Evolutionary conservation across 2,329 filamentous ascomycete genomes (phyloP).

Genomic region (Pyrenophora graminea): DNA sequence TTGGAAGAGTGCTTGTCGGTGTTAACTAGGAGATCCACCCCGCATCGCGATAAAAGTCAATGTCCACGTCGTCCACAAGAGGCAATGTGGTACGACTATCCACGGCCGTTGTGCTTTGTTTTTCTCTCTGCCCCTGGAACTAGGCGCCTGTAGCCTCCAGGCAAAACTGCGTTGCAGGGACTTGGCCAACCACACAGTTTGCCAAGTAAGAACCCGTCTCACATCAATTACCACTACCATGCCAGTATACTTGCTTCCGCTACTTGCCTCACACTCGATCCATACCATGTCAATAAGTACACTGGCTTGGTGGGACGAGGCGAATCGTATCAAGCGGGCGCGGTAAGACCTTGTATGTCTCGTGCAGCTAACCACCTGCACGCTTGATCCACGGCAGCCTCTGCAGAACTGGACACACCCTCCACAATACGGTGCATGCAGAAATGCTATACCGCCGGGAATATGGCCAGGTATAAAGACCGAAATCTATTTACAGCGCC

Average conservation of each 20-base stretch:
- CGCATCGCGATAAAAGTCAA: background rate
- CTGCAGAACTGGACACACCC: slow-evolving; percentile 13
- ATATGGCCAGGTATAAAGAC: slow-evolving; percentile 6
- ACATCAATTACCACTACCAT: background rate
- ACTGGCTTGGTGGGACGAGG: no score
- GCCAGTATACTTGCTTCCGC: slow-evolving; percentile 11
- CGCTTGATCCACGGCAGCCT: slow-evolving; percentile 11
- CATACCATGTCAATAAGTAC: background rate
- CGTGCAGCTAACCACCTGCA: slow-evolving; percentile 7
- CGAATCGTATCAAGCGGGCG: slow-evolving; percentile 1
- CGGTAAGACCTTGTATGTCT: slow-evolving; percentile 15
- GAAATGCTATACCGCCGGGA: slow-evolving; percentile 4
- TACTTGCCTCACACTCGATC: slow-evolving; percentile 5
- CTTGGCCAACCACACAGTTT: slow-evolving; percentile 14
- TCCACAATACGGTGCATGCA: slow-evolving; percentile 10
- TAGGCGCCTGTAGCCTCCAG: slow-evolving; percentile 2
- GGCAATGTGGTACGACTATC: slow-evolving; percentile 4
- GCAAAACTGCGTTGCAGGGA: slow-evolving; percentile 1
- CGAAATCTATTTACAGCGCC: slow-evolving; percentile 10
- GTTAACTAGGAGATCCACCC: slow-evolving; percentile 5
- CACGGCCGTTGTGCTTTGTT: background rate
- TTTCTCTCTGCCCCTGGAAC: slow-evolving; percentile 7
- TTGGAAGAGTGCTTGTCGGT: slow-evolving; percentile 17
- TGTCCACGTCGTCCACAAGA: background rate
- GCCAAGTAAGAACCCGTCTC: slow-evolving; percentile 16